phyloP scores from a whole-genome alignment of 1,284 basidiomycete genomes.

The Boletus sp. region DNA sequence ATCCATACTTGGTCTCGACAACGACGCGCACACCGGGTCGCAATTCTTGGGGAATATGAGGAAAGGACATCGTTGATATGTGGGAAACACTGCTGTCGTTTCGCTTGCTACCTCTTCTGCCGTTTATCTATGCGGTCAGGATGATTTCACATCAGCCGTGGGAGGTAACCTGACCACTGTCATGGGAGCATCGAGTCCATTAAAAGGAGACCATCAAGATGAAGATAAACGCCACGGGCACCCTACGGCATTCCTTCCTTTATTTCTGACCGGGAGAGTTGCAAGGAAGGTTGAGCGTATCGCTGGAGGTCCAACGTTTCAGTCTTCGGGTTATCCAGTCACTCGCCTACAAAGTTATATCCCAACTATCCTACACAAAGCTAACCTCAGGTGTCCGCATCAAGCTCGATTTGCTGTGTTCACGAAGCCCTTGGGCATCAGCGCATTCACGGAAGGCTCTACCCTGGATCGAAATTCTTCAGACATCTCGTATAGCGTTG shows the following conservation, averaged over 20 bases:
- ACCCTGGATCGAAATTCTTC: constrained; percentile 53
- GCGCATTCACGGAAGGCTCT: constrained; percentile 40
- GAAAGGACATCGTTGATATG: constrained; percentile 12
- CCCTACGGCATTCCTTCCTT: background rate
- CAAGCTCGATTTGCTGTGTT: constrained; percentile 5
- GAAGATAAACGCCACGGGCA: background rate
- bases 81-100: background rate
- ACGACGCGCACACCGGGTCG: constrained; percentile 46
- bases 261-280: background rate
- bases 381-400: background rate
- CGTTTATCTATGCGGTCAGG: constrained; percentile 18
- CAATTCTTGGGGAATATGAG: constrained; percentile 58
- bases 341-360: background rate
- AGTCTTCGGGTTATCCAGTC: background rate
- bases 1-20: constrained; percentile 53
- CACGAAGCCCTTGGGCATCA: constrained; percentile 49
- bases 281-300: background rate
- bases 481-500: constrained; percentile 71
- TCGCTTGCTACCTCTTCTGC: background rate
- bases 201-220: constrained; percentile 1
- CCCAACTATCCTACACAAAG: constrained; percentile 17
- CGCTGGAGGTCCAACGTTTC: background rate
- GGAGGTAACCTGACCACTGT: constrained; percentile 9
- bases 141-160: constrained; percentile 6
- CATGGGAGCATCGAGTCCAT: constrained; percentile 5